Base-by-base conservation (phyloP, 2,329 filamentous ascomycete genomes). In the Aspergillus unguis region DNA sequence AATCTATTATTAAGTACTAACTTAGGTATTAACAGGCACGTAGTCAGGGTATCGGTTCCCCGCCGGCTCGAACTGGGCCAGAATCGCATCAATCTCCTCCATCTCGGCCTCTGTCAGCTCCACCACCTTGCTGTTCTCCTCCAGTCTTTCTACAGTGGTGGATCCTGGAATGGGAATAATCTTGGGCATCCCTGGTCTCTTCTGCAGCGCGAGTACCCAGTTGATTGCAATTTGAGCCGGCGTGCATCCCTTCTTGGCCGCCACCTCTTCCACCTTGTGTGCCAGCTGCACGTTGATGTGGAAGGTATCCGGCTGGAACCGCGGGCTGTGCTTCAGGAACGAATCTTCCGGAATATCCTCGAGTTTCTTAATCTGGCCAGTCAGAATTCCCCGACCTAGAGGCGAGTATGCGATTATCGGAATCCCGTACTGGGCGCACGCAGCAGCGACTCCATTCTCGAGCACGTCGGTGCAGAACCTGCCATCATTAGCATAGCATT, bases 401-500 rank as follows among this genome's bases (percentile, higher is more conserved):
- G 89, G 88, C 44, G 85, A 86, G 71, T 91, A 91, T 0, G 85
- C 86, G 32, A 90, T 71, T 43, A 92, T 73, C 0, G 86, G 85
- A 55, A 92, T 90, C 44, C 77, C 74, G 45, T 87, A 69, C 65
- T 92, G 79, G 0, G 75, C 78, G 62, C 84, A 86, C 0, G 81
- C 77, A 2, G 74, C 74, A 2, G 74, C 2, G 38, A 84, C 70
- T 1, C 80, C 60, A 44, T 60, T 63, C 28, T 76, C 66, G 5
- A 83, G 63, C 32, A 81, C 76, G 6, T 82, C 76, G 1, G 77
- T 78, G 9, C 69, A 27, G 33, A 53, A 48, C 66, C 70, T 75
- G 84, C 1, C 5, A 10, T 17, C 17, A 83, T 44, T 79, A 81
- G 71, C 85, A 2, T 79, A 79, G 26, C 1, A 2, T 11, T 7